These are phyloP conservation scores for peach (Prunus persica) DNA, from an alignment of 306 rosid genomes.

Conservation along the genomic window DNA sequence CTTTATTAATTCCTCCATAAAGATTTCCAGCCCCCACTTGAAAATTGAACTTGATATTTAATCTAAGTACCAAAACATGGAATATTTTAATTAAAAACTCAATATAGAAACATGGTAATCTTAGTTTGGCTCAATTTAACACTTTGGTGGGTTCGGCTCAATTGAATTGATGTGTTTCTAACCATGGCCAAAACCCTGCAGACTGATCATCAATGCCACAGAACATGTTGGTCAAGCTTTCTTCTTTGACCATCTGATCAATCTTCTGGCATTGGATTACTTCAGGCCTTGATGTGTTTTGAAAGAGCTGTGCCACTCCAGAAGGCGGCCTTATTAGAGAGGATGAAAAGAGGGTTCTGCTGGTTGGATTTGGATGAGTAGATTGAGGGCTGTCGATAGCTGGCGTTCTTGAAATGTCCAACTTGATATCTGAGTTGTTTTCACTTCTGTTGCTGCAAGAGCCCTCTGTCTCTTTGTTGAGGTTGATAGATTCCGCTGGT, in stretches of 20 bases:
- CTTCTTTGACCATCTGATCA: slow-evolving; percentile 78
- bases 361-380: slow-evolving; percentile 34
- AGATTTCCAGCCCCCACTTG: slow-evolving; percentile 18
- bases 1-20: too few relatives aligned
- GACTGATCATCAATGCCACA: slow-evolving; percentile 90
- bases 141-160: slow-evolving; percentile 30
- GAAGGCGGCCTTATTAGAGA: slow-evolving; percentile 57
- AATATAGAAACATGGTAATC: slow-evolving; percentile 27
- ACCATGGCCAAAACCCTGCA: slow-evolving; percentile 93
- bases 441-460: slow-evolving; percentile 97
- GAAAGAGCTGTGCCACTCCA: slow-evolving; percentile 71
- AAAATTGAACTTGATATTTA: slow-evolving; percentile 46
- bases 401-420: slow-evolving; percentile 85
- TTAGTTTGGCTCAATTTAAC: slow-evolving; percentile 22
- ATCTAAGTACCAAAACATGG: slow-evolving; percentile 43
- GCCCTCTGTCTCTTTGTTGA: slow-evolving; percentile 98
- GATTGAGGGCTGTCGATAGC: slow-evolving; percentile 81
- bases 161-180: slow-evolving; percentile 92
- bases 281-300: slow-evolving; percentile 71
- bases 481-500: slow-evolving; percentile 91
- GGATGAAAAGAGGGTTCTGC: slow-evolving; percentile 61
- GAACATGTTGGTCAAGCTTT: slow-evolving; percentile 80
- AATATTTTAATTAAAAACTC: slow-evolving; percentile 28
- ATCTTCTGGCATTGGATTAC: slow-evolving; percentile 58
- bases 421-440: slow-evolving; percentile 87